Base-by-base conservation (phyloP, 495 filamentous ascomycete genomes). In the Viridothelium virens region DNA sequence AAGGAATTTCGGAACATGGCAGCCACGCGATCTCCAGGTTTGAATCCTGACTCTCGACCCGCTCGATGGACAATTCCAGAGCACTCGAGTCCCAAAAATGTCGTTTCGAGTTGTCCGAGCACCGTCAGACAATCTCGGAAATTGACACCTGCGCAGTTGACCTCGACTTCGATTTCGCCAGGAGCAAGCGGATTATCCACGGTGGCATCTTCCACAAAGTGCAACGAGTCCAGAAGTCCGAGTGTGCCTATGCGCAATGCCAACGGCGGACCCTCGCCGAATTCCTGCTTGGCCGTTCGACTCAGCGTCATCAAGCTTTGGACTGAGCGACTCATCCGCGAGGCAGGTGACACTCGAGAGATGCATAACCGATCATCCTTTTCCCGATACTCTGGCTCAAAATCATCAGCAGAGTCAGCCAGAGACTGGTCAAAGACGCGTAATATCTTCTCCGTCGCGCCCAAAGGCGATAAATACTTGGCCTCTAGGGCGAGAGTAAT, bases 151-250 rank as follows among this genome's bases (percentile, higher is more conserved):
- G 38, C 38, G 3, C 38, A 38, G 16, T 67, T 64, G 14, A 33
- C 31, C 25, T 67, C 66, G 36, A 67, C 53, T 37, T 63, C 44
- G 50, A 67, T 62, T 12, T 67, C 61, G 4, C 33, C 56, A n/a
- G 39, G 37, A 34, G 31, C 31, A 3, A 67, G 62, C n/a, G 63
- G 10, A 38, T 48, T 44, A n/a, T 25, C 11, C 12, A 56, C 36
- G 4, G 4, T 12, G 12, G 5, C 63, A 37, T 65, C 63, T 14
- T 50, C 41, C 5, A 38, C 63, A 56, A 50, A 56, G 14, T 56
- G 46, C 11, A 65, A 34, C 6, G 63, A 25, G 39, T 65, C 63
- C 12, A 65, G 44, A 4, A 11, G 33, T n/a, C 63, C 63, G n/a
- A 41, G 37, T 10, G 12, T 31, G 14, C 37, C 61, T n/a, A 63